Evolutionary conservation across 78 protist species (phyloP).

Genomic region (Isochrysis galbana): DNA sequence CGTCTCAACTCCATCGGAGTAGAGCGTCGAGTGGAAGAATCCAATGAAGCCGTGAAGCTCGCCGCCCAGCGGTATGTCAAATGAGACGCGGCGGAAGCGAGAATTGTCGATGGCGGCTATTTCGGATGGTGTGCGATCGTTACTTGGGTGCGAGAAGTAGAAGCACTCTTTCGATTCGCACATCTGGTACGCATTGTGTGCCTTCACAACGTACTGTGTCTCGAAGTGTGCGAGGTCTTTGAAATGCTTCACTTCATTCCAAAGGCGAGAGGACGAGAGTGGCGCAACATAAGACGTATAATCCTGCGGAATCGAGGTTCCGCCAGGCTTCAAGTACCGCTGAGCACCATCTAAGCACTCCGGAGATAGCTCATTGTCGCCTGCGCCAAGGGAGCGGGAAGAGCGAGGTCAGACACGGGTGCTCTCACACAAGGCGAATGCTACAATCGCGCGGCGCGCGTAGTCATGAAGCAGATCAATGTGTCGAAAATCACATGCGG

Average conservation of each 20-base stretch:
- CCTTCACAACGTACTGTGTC: slow-evolving; percentile 91
- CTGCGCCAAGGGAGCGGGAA: no score
- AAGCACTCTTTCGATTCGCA: slow-evolving; percentile 63
- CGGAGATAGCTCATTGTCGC: slow-evolving; percentile 99
- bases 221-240: slow-evolving; percentile 55
- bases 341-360: slow-evolving; percentile 96
- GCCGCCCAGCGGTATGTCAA: slow-evolving; percentile 30
- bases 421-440: no score
- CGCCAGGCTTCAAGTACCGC: slow-evolving; percentile 48
- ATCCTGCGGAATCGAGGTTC: slow-evolving; percentile 84
- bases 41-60: slow-evolving; percentile 93
- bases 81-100: not conserved
- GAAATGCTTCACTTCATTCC: slow-evolving; percentile 66
- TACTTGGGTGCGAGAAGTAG: slow-evolving; percentile 76
- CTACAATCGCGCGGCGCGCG: no score
- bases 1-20: slow-evolving; percentile 12
- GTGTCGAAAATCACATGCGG: no score
- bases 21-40: slow-evolving; percentile 90
- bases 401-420: no score
- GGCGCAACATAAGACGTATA: slow-evolving; percentile 87
- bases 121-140: not conserved
- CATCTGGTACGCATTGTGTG: slow-evolving; percentile 39
- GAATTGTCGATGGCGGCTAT: not conserved
- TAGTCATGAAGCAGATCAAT: no score
- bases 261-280: slow-evolving; percentile 57